These are phyloP conservation scores for Tetraselmis chui DNA, from an alignment of 139 green algal genomes.

Conservation along the genomic window DNA sequence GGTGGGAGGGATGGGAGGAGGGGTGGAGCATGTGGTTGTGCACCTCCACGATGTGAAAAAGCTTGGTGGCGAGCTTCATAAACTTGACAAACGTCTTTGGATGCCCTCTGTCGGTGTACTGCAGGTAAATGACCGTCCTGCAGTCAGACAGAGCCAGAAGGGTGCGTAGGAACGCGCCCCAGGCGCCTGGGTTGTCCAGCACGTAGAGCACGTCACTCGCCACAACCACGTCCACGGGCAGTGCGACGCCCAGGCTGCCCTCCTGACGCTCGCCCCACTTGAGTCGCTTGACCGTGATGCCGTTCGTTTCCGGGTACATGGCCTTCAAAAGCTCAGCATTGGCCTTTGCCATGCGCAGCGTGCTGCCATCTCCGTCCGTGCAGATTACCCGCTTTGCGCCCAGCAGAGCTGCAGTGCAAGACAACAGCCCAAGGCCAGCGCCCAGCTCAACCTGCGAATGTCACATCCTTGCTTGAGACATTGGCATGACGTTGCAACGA, in stretches of 20 bases:
- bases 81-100: neutral
- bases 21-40: neutral
- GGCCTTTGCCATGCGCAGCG: neutral
- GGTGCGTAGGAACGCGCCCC: neutral
- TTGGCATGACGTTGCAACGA: no score
- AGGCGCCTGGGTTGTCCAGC: slow-evolving; percentile 4
- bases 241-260: neutral
- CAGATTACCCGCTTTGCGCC: neutral
- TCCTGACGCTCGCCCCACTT: neutral
- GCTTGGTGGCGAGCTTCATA: neutral
- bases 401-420: neutral
- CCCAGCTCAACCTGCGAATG: neutral
- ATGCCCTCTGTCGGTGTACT: neutral
- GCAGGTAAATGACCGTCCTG: neutral
- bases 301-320: neutral
- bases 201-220: slow-evolving; percentile 1
- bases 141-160: neutral
- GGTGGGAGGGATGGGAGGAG: neutral
- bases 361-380: neutral
- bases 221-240: slow-evolving; percentile 1
- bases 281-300: neutral
- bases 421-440: neutral
- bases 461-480: no score
- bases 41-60: neutral
- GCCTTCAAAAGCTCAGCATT: neutral